These are phyloP conservation scores for Globisporangium recalcitrans DNA, from an alignment of 352 stramenopile species.

Conservation along the genomic window DNA sequence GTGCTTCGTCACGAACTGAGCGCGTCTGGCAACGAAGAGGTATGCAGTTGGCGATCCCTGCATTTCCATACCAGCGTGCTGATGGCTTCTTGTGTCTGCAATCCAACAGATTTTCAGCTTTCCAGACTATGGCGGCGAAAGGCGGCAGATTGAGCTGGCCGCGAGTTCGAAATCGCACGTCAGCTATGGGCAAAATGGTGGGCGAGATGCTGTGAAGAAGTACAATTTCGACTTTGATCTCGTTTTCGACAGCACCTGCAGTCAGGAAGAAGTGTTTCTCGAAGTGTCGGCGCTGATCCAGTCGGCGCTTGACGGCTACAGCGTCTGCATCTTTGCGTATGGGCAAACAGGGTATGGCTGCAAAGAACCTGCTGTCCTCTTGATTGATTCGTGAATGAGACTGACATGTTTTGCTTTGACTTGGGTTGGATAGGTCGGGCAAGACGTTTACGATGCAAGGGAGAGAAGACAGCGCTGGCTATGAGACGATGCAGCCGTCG, in stretches of 20 bases:
- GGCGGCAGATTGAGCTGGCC: conserved; percentile 67
- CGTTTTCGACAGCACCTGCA: conserved; percentile 92
- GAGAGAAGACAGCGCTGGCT: conserved; percentile 29
- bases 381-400: too few relatives aligned
- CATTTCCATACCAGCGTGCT: background rate
- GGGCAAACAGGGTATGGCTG: conserved; percentile 63
- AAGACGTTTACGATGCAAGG: conserved; percentile 90
- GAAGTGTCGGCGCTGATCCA: conserved; percentile 94
- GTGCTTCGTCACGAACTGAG: conserved; percentile 64
- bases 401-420: background rate
- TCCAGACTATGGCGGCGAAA: conserved; percentile 59
- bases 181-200: conserved; percentile 62
- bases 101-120: conserved; percentile 63
- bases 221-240: conserved; percentile 97
- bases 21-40: conserved; percentile 37
- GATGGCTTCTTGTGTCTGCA: background rate
- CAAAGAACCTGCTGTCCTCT: background rate
- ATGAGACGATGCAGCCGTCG: conserved; percentile 34
- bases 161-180: conserved; percentile 58
- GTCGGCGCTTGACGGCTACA: conserved; percentile 93
- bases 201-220: conserved; percentile 64
- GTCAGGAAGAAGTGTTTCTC: conserved; percentile 95
- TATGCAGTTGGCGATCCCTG: conserved; percentile 16
- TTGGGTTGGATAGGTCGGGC: conserved; percentile 40
- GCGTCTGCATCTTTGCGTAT: conserved; percentile 95